A percentile compares a stretch with the other conserved stretches of the same genome.
phyloP scores from a whole-genome alignment of 179 eudicot genomes.

The Sideroxylon spinosum region DNA sequence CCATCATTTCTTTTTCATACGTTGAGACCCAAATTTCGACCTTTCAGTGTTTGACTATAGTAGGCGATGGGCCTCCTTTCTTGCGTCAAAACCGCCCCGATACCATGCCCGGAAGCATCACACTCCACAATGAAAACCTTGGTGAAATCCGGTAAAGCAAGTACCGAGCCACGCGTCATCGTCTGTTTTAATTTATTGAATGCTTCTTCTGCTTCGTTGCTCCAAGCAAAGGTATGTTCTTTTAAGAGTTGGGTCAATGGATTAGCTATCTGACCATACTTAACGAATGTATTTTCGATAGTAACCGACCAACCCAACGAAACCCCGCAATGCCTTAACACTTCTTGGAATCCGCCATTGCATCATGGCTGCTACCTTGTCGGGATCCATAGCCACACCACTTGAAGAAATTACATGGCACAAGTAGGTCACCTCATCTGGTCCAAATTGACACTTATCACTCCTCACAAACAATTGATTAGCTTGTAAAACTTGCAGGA shows the following conservation, averaged over 20 bases:
- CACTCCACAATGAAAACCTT: background rate
- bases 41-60: background rate
- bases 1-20: background rate
- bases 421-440: background rate
- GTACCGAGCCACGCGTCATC: background rate
- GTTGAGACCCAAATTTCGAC: background rate
- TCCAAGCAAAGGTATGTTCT: background rate
- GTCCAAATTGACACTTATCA: background rate
- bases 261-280: no score
- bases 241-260: background rate
- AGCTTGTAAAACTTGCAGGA: background rate
- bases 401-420: background rate
- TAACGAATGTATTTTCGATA: background rate
- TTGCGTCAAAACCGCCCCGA: background rate
- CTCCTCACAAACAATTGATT: background rate
- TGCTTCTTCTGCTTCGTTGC: background rate
- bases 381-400: background rate
- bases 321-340: background rate
- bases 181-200: background rate
- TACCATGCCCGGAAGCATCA: background rate
- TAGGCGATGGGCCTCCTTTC: background rate
- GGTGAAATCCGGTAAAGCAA: background rate
- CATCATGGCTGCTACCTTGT: background rate
- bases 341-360: background rate
- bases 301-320: background rate